These are phyloP conservation scores for Bolboschoenus planiculmis DNA, from an alignment of 176 grass and related monocot genomes.

Conservation along the genomic window DNA sequence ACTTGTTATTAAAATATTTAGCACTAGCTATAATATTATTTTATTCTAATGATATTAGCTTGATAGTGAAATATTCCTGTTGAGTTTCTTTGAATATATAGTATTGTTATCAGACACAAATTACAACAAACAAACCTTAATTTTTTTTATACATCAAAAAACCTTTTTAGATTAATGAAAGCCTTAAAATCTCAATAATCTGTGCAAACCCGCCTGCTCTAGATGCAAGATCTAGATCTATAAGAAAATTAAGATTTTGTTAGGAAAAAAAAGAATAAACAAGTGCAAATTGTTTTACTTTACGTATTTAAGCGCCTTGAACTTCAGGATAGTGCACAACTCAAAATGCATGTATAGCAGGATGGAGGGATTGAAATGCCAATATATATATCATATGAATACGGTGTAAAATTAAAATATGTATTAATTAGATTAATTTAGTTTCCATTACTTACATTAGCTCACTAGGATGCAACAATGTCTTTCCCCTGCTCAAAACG, in stretches of 20 bases:
- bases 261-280: background rate
- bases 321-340: background rate
- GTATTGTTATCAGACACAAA: background rate
- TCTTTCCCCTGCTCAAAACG: background rate
- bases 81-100: background rate
- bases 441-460: background rate
- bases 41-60: background rate
- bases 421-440: too few species aligned
- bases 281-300: background rate
- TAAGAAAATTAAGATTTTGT: background rate
- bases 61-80: background rate
- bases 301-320: background rate
- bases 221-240: background rate
- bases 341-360: background rate
- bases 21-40: background rate
- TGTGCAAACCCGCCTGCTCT: background rate
- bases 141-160: background rate
- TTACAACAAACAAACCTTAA: background rate
- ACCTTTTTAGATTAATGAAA: too few species aligned
- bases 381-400: background rate
- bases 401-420: too few species aligned
- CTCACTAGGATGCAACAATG: background rate
- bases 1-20: background rate
- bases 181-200: background rate
- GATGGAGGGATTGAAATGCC: background rate